Base-by-base conservation (phyloP, 1,284 basidiomycete genomes). In the Schizophyllum amplum region DNA sequence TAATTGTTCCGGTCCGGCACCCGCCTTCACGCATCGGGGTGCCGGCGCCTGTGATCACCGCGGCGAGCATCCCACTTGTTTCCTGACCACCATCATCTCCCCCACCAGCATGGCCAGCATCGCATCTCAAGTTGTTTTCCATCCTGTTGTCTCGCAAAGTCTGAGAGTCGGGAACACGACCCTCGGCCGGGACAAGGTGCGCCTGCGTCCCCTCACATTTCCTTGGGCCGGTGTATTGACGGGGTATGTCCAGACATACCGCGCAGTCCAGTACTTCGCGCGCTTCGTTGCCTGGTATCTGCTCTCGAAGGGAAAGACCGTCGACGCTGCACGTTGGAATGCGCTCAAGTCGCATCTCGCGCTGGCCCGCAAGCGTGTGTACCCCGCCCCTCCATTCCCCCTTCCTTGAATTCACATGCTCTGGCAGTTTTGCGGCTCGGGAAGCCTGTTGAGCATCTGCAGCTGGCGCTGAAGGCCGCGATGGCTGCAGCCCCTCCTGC, bases 391-490 rank as follows among this genome's bases (percentile, higher is more conserved):
- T 11, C 3, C 48, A 50, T 50, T 5, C 24, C 48, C 21, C 20
- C 26, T 25, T 27, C 17, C 13, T 55, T 21, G 13, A 17, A 24
- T 49, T 46, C 51, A 24, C 50, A 51, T 57, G 21, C 24, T 49
- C 24, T 2, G 27, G 6, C 66, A 97, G 94, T 98, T 54, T 80
- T 98, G 80, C 84, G 96, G 21, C 77, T 98, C 55, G 93, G 94
- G 66, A 97, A 98, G 73, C 94, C 94, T 25, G 66, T 97, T 61
- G 96, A 99, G 70, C 94, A 98, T 74, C 79, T 97, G 20, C 97
- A 99, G 72, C 85, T 93, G 2, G 94, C 93, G 22, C 75, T 98
- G 57, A 90, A 87, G 61, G 87, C 90, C n/a, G 76, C 84, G 17
- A 75, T 86, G 27, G 69, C 80, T 4, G 67, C 80, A 9, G 77